phyloP scores from a whole-genome alignment of 163 green algal species.

The Picocystis sp. region DNA sequence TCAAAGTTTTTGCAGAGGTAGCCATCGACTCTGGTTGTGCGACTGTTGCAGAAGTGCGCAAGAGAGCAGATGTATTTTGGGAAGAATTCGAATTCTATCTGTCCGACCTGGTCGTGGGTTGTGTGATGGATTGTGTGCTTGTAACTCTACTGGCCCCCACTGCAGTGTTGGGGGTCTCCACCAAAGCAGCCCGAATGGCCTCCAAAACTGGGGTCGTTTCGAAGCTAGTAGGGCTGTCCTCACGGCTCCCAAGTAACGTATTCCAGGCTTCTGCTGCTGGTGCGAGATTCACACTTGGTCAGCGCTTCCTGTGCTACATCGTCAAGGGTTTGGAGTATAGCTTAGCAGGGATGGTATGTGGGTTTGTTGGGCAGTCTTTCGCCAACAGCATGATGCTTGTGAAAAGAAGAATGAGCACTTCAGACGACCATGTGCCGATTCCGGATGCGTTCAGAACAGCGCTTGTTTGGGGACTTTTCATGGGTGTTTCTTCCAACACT shows the following conservation, averaged over 20 bases:
- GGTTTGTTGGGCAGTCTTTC: constrained; percentile 63
- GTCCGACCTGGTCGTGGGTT: constrained; percentile 64
- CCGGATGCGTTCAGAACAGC: constrained; percentile 58
- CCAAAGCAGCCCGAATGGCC: neutral
- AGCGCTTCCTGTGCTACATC: constrained; percentile 37
- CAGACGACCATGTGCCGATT: constrained; percentile 43
- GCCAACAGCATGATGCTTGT: constrained; percentile 62
- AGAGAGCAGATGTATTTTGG: constrained; percentile 80
- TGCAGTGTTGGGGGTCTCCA: constrained; percentile 35
- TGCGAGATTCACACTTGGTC: constrained; percentile 30
- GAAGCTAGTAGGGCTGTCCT: neutral
- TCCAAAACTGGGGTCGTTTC: neutral
- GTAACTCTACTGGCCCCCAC: constrained; percentile 69
- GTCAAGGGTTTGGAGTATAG: constrained; percentile 46
- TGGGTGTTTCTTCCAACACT: constrained; percentile 76
- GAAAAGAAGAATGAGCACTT: constrained; percentile 29
- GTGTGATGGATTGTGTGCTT: constrained; percentile 72
- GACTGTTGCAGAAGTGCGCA: constrained; percentile 77
- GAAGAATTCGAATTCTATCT: constrained; percentile 89
- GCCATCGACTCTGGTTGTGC: constrained; percentile 73
- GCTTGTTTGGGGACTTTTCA: constrained; percentile 80
- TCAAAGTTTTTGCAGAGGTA: constrained; percentile 69
- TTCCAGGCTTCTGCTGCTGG: constrained; percentile 36
- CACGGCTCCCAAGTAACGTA: constrained; percentile 42
- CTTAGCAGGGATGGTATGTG: constrained; percentile 54